These are phyloP conservation scores for Camelina hispida DNA, from an alignment of 345 rosid species.

Conservation along the genomic window DNA sequence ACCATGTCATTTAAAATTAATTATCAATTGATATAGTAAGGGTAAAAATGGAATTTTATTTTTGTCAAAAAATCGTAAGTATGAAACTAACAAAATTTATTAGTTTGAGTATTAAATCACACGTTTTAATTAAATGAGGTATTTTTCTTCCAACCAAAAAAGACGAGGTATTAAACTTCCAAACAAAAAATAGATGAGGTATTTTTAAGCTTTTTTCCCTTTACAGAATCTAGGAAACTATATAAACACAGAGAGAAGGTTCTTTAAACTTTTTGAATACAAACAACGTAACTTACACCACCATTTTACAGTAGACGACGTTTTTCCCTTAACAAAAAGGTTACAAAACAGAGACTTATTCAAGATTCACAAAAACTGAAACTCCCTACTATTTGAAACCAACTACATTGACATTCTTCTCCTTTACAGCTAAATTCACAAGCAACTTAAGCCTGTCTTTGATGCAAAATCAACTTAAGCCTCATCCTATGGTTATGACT, in stretches of 20 bases:
- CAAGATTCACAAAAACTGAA: not conserved
- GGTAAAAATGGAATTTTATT: too few species aligned
- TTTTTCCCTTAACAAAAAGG: constrained; percentile 7
- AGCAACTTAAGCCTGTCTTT: not conserved
- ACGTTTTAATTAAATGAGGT: too few species aligned
- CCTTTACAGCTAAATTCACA: not conserved
- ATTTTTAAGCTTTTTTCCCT: too few species aligned
- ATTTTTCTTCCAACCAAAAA: too few species aligned
- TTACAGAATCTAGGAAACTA: too few species aligned
- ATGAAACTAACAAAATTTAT: too few species aligned
- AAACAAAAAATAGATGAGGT: too few species aligned
- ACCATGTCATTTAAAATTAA: too few species aligned
- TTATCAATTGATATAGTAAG: too few species aligned
- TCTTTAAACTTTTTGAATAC: not conserved
- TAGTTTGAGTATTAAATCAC: too few species aligned
- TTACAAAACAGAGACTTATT: constrained; percentile 11
- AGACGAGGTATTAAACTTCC: too few species aligned
- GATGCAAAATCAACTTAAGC: not conserved
- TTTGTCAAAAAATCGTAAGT: too few species aligned
- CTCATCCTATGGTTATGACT: not conserved
- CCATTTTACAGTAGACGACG: constrained; percentile 18
- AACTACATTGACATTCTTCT: not conserved
- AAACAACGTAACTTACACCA: constrained; percentile 12
- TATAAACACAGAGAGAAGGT: not conserved
- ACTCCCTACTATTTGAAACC: not conserved